Evolutionary conservation across 306 rosid genomes (phyloP).

Genomic region (Trifolium pratense): DNA sequence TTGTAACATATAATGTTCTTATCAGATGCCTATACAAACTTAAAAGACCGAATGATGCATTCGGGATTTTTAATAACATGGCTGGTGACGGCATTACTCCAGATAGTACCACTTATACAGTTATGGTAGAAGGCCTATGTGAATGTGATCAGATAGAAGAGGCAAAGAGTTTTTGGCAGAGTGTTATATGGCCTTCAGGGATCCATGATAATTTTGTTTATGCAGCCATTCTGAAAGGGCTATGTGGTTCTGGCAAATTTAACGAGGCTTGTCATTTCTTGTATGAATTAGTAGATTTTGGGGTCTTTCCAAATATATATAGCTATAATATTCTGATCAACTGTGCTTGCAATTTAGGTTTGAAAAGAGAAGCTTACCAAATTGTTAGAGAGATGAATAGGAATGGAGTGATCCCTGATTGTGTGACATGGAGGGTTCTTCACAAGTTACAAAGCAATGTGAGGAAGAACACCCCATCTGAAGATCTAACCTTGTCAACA

Average conservation of each 20-base stretch:
- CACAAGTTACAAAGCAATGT: slow-evolving; percentile 58
- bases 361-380: slow-evolving; percentile 71
- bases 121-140: slow-evolving; percentile 71
- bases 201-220: slow-evolving; percentile 79
- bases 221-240: slow-evolving; percentile 79
- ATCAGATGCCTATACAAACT: slow-evolving; percentile 73
- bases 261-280: slow-evolving; percentile 81
- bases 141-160: slow-evolving; percentile 66
- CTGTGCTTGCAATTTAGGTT: slow-evolving; percentile 65
- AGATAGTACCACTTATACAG: slow-evolving; percentile 62
- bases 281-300: slow-evolving; percentile 81
- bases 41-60: slow-evolving; percentile 56
- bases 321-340: slow-evolving; percentile 79
- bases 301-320: slow-evolving; percentile 72
- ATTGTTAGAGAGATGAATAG: slow-evolving; percentile 77
- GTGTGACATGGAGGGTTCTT: slow-evolving; percentile 93
- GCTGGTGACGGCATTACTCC: slow-evolving; percentile 51
- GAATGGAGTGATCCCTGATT: slow-evolving; percentile 75
- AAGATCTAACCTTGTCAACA: slow-evolving; percentile 44
- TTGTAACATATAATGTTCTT: slow-evolving; percentile 73
- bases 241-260: slow-evolving; percentile 58
- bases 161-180: slow-evolving; percentile 79
- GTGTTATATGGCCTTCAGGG: slow-evolving; percentile 84
- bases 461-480: slow-evolving; percentile 29
- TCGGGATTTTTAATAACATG: slow-evolving; percentile 56